phyloP scores from a whole-genome alignment of 192 early-diverging fungal species.

The Entophlyctis luteolus region DNA sequence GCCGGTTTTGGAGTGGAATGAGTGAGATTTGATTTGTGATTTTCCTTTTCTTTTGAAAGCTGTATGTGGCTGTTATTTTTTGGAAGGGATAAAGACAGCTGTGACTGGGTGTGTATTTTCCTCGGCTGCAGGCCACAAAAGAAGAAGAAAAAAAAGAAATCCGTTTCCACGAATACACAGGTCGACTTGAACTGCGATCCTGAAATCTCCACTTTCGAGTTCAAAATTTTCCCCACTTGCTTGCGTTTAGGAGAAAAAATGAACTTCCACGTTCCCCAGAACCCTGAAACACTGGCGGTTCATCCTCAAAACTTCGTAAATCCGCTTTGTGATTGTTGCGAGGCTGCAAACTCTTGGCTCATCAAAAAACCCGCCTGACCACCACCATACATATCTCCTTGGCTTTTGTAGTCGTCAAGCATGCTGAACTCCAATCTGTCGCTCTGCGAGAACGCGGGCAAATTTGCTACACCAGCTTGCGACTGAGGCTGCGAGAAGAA shows the following conservation, averaged over 20 bases:
- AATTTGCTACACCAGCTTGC: neutral
- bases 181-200: too few species aligned
- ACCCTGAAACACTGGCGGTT: too few species aligned
- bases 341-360: conserved; percentile 38
- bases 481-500: conserved; percentile 17
- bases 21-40: neutral
- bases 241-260: too few species aligned
- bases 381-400: conserved; percentile 32
- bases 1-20: conserved; percentile 91
- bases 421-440: conserved; percentile 23
- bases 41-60: neutral
- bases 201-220: too few species aligned
- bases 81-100: too few species aligned
- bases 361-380: conserved; percentile 3
- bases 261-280: too few species aligned
- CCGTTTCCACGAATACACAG: too few species aligned
- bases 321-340: conserved; percentile 27
- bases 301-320: conserved; percentile 31
- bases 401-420: conserved; percentile 51
- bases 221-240: too few species aligned
- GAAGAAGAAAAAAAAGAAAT: too few species aligned
- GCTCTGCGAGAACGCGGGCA: conserved; percentile 25
- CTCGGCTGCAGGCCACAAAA: too few species aligned
- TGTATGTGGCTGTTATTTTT: conserved; percentile 3
- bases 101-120: too few species aligned